Base-by-base conservation (phyloP, 805 yeast genomes). In the Ogataea chonburiensis region DNA sequence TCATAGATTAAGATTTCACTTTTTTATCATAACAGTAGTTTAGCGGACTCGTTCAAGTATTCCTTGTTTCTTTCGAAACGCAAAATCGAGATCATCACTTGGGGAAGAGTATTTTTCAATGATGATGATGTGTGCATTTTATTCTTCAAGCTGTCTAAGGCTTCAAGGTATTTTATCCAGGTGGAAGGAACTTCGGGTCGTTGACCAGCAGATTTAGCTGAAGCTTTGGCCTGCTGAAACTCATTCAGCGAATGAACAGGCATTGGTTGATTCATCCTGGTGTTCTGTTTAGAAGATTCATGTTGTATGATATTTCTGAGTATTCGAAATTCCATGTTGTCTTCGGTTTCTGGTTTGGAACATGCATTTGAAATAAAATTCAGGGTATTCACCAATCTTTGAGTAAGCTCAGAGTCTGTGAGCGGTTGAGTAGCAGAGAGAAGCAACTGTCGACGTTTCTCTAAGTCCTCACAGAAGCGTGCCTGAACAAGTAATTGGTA, bases 301-400 rank as follows among this genome's bases (percentile, higher is more conserved):
- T 33, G 52, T 13, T 52, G 48, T 21, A 55, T 10, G 2, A 56
- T 43, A 8, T 52, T 33, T 11, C 40, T 34, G 3, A 53, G 14
- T 2, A 55, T 38, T 20, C 37, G 39, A 15, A 18, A 43, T 21
- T 53, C 58, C 7, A 26, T 15, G 11, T 37, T 22, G 7, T 22
- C 24, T 13, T 23, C 28, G 13, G 8, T 10, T 12, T 14, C 27
- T 19, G 34, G 31, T 30, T 38, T 32, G n/a, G 44, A 32, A 24
- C 54, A 44, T 2, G 58, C 49, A 37, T 58, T 58, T 22, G 50
- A 46, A 5, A 54, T 28, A 32, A 58, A 56, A 27, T 52, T 50
- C 9, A 58, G 28, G 1, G 60, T 47, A 23, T 55, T 53, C 3
- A 52, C 31, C 5, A 48, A 24, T 12, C 61, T 28, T 9, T 24